These are phyloP conservation scores for Fraxinus anomala DNA, from an alignment of 257 asterid genomes.

Conservation along the genomic window DNA sequence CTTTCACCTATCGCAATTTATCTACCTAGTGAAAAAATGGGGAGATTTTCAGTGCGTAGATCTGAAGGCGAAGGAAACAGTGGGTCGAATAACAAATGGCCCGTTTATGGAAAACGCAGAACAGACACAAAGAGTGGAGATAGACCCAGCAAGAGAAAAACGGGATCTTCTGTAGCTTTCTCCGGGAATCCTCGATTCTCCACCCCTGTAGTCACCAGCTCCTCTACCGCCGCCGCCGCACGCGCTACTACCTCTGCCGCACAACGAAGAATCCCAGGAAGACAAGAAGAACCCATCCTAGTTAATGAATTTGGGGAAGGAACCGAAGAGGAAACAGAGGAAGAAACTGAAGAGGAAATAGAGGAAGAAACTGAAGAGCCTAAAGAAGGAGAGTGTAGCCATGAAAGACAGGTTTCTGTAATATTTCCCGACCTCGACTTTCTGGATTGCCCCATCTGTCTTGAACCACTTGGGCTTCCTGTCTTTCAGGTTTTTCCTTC, in stretches of 20 bases:
- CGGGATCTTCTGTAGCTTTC: background rate
- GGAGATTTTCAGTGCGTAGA: background rate
- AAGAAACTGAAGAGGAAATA: constrained; percentile 14
- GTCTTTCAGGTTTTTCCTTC: constrained; percentile 65
- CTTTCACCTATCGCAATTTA: too few relatives aligned
- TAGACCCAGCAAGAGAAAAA: background rate
- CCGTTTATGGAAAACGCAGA: background rate
- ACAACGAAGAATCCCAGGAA: background rate
- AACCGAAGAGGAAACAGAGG: background rate
- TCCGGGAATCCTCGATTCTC: constrained; percentile 25
- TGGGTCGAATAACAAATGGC: background rate
- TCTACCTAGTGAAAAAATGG: background rate
- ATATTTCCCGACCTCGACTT: constrained; percentile 63
- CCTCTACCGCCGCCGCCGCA: constrained; percentile 9
- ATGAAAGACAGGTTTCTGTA: constrained; percentile 33
- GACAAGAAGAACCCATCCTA: background rate
- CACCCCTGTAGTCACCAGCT: background rate
- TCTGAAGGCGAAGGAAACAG: background rate
- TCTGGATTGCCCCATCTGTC: constrained; percentile 77
- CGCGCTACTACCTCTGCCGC: constrained; percentile 2
- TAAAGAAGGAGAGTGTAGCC: constrained; percentile 17
- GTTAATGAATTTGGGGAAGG: background rate
- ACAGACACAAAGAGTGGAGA: background rate
- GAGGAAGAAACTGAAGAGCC: background rate
- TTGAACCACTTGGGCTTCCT: constrained; percentile 53